Evolutionary conservation across 2,329 filamentous ascomycete genomes (phyloP).

Genomic region (Exserohilum rostratum): DNA sequence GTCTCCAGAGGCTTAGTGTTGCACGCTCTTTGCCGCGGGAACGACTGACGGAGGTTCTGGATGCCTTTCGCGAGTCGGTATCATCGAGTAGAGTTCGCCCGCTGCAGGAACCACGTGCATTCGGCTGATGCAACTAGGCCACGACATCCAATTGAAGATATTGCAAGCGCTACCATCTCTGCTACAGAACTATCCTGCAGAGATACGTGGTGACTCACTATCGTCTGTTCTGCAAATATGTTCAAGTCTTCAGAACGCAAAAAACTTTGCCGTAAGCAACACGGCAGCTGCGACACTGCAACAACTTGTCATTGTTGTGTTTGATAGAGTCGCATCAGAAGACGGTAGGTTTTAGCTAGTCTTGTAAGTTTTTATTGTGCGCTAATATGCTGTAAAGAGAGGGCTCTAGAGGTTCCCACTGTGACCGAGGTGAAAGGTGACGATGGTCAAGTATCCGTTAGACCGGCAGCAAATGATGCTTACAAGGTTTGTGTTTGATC

Average conservation of each 20-base stretch:
- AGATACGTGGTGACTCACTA: slow-evolving; percentile 80
- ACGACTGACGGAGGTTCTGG: slow-evolving; percentile 82
- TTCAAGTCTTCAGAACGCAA: slow-evolving; percentile 86
- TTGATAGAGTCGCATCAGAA: slow-evolving; percentile 86
- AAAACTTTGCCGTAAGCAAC: slow-evolving; percentile 91
- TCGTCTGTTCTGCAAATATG: slow-evolving; percentile 87
- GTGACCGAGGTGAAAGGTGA: slow-evolving; percentile 72
- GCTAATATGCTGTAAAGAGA: slow-evolving; percentile 33
- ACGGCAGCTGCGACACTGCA: slow-evolving; percentile 96
- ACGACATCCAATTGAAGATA: slow-evolving; percentile 96
- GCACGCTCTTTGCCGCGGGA: slow-evolving; percentile 78
- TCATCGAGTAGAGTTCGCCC: slow-evolving; percentile 62
- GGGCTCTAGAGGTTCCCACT: slow-evolving; percentile 59
- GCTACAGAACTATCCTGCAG: slow-evolving; percentile 84
- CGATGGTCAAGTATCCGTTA: slow-evolving; percentile 69
- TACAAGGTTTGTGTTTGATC: slow-evolving; percentile 63
- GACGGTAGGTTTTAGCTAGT: slow-evolving; percentile 64
- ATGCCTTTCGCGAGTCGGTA: slow-evolving; percentile 84
- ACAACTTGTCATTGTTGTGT: slow-evolving; percentile 88
- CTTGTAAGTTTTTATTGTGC: background rate
- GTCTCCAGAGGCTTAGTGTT: slow-evolving; percentile 86
- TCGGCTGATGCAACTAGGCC: slow-evolving; percentile 50
- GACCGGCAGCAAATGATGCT: slow-evolving; percentile 81
- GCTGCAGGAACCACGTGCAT: background rate
- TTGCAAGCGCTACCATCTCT: slow-evolving; percentile 88